A percentile compares a stretch with the other conserved stretches of the same genome.
Conservation (phyloP, 1,284 basidiomycete species). For the Ustanciosporium gigantosporum region DNA sequence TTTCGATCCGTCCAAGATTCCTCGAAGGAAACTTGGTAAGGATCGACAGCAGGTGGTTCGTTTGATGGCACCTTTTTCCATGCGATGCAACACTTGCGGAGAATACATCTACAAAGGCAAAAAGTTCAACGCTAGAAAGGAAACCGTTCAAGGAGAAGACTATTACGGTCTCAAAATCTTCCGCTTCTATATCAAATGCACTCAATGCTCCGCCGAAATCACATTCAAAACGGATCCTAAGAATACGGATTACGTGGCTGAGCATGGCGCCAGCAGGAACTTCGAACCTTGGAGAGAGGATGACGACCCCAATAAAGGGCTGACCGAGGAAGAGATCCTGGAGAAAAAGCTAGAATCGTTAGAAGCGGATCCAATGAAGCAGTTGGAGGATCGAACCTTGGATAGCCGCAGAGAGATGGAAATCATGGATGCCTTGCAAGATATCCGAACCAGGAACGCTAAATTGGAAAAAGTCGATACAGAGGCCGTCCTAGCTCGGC, state of each 20-base stretch:
- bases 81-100: constrained; percentile 81
- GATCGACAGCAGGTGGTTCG: constrained; percentile 94
- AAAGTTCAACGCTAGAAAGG: constrained; percentile 99
- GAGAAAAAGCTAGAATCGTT: constrained; percentile 19
- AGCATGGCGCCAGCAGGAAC: constrained; percentile 57
- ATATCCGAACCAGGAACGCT: constrained; percentile 89
- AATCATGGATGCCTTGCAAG: constrained; percentile 90
- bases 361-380: constrained; percentile 93
- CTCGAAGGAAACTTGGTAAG: constrained; percentile 81
- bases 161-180: constrained; percentile 97
- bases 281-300: constrained; percentile 57
- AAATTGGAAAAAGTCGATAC: constrained; percentile 72
- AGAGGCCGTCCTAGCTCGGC: constrained; percentile 44
- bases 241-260: constrained; percentile 64
- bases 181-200: constrained; percentile 60
- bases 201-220: constrained; percentile 79
- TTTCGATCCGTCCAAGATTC: constrained; percentile 96
- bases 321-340: constrained; percentile 36
- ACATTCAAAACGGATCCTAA: constrained; percentile 99
- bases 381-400: constrained; percentile 84
- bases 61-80: constrained; percentile 98
- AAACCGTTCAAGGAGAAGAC: constrained; percentile 93
- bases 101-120: constrained; percentile 95
- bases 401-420: constrained; percentile 98
- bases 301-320: constrained; percentile 24